Conservation (phyloP, 768 basidiomycete genomes). For the Suillus placidus region DNA sequence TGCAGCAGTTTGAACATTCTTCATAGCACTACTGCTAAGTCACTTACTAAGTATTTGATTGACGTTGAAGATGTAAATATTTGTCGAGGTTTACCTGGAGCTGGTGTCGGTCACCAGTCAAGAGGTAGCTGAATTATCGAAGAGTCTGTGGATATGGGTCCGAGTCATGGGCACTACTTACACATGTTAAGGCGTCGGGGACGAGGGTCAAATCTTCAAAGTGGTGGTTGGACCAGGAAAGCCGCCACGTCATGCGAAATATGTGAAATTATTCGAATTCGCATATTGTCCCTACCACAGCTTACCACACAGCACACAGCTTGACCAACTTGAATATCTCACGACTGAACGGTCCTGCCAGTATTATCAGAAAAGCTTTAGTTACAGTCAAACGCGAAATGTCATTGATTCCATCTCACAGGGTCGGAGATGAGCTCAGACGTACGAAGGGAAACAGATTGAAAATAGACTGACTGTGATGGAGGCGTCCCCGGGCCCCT, state of each 20-base stretch:
- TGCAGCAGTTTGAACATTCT: not conserved
- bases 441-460: not conserved
- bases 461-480: not conserved
- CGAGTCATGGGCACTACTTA: not conserved
- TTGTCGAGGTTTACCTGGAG: not conserved
- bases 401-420: not conserved
- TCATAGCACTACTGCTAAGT: not conserved
- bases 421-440: not conserved
- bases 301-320: not conserved
- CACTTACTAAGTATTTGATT: not conserved
- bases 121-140: not conserved
- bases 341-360: not conserved
- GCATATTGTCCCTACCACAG: not conserved
- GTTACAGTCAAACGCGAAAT: not conserved
- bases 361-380: not conserved
- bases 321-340: not conserved
- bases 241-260: not conserved
- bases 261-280: not conserved
- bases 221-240: not conserved
- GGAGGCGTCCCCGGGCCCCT: not conserved
- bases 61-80: not conserved
- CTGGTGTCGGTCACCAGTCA: not conserved
- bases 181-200: not conserved
- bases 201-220: not conserved
- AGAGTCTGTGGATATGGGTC: not conserved